Evolutionary conservation across 169 alveolate species (phyloP).

Genomic region (Eimeria sp.): DNA sequence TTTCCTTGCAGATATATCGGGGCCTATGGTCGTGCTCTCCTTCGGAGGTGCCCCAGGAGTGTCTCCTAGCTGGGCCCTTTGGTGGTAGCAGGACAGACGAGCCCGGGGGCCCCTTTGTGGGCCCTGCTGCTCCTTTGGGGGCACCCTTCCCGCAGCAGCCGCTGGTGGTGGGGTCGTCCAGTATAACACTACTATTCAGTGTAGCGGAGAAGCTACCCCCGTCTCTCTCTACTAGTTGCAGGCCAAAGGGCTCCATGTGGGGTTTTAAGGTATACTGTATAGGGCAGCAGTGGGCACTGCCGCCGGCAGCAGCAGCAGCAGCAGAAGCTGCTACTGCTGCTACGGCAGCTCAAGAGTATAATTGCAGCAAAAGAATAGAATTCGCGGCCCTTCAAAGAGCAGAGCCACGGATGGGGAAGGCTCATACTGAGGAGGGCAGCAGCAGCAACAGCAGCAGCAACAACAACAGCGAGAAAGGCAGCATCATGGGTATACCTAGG

Average conservation of each 20-base stretch:
- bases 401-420: no score
- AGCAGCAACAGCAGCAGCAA: neutral
- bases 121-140: neutral
- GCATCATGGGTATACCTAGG: neutral
- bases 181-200: neutral
- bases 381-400: neutral
- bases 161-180: slow-evolving; percentile 1
- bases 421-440: neutral
- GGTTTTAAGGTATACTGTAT: slow-evolving; percentile 48
- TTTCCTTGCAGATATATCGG: slow-evolving; percentile 22
- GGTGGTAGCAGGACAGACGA: slow-evolving; percentile 28
- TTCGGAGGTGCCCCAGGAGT: neutral
- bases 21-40: slow-evolving; percentile 51
- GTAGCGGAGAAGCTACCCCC: neutral
- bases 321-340: slow-evolving; percentile 62
- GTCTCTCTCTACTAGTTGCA: neutral
- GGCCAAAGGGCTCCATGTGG: slow-evolving; percentile 36
- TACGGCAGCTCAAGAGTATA: neutral
- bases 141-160: slow-evolving; percentile 52
- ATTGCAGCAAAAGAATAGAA: neutral
- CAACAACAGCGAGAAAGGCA: slow-evolving; percentile 18
- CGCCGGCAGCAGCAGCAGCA: slow-evolving; percentile 53
- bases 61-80: slow-evolving; percentile 43
- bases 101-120: slow-evolving; percentile 5
- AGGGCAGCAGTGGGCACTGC: slow-evolving; percentile 64